A percentile compares a stretch with the other conserved stretches of the same genome.
Evolutionary conservation across 2,329 filamentous ascomycete species (phyloP).

Genomic region (Diplocarpon rosae): DNA sequence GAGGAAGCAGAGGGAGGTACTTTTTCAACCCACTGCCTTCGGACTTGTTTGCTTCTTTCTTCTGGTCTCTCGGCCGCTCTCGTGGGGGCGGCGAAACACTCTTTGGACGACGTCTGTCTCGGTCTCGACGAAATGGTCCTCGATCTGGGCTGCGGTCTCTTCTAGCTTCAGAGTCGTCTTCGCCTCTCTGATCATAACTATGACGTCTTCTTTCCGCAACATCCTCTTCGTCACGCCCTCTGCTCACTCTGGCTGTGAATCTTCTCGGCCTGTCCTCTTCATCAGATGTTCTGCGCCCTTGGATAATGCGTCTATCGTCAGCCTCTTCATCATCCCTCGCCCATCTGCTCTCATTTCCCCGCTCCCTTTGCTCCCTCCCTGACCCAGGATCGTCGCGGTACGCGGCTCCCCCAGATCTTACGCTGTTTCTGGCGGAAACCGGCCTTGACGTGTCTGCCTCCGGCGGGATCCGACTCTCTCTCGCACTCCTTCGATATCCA

Average conservation of each 20-base stretch:
- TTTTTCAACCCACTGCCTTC: not conserved
- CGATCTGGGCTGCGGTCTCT: not conserved
- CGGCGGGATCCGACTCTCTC: too few species aligned
- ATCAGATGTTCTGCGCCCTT: not conserved
- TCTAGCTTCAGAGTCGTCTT: not conserved
- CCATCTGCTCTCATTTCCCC: not conserved
- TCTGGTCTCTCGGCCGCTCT: not conserved
- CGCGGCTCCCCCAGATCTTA: too few species aligned
- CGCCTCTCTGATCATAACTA: not conserved
- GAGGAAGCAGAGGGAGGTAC: conserved; percentile 7
- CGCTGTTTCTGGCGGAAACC: too few species aligned
- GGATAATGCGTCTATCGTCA: not conserved
- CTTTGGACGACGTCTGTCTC: not conserved
- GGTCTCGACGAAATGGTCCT: not conserved
- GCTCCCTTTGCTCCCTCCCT: not conserved
- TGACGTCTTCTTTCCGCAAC: not conserved
- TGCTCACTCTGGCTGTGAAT: not conserved
- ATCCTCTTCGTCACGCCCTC: not conserved
- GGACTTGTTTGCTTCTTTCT: not conserved
- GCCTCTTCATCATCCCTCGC: not conserved
- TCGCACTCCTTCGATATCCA: too few species aligned
- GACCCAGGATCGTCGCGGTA: too few species aligned
- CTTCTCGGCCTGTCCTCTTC: not conserved
- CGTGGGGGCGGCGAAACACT: not conserved
- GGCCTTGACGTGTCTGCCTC: too few species aligned